Evolutionary conservation across 2,329 filamentous ascomycete species (phyloP).

Genomic region (Ascochyta rabiei): DNA sequence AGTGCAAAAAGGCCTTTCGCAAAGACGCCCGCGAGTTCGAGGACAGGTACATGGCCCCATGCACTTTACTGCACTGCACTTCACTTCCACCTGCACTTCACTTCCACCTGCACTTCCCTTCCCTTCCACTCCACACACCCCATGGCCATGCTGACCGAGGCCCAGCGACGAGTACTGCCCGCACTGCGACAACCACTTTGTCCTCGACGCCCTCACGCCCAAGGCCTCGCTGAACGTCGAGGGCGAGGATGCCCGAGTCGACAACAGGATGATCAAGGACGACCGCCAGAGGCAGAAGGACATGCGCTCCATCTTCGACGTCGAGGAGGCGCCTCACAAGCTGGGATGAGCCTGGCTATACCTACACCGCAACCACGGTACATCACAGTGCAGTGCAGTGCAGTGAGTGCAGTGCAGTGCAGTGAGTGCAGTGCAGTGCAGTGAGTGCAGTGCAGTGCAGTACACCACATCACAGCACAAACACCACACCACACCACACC

Average conservation of each 20-base stretch:
- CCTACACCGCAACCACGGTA: background rate
- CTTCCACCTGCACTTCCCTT: too few relatives aligned
- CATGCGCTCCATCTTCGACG: slow-evolving; percentile 73
- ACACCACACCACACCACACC: background rate
- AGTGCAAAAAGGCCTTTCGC: slow-evolving; percentile 97
- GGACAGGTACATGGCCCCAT: slow-evolving; percentile 67
- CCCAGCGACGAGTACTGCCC: slow-evolving; percentile 93
- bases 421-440: too few relatives aligned
- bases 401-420: too few relatives aligned
- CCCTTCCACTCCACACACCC: too few relatives aligned
- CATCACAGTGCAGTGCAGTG: too few relatives aligned
- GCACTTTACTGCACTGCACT: too few relatives aligned
- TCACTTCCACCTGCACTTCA: too few relatives aligned
- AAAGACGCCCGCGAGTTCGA: slow-evolving; percentile 93
- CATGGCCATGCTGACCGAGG: slow-evolving; percentile 14
- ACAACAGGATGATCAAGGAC: slow-evolving; percentile 86
- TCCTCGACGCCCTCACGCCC: slow-evolving; percentile 85
- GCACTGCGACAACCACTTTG: slow-evolving; percentile 98
- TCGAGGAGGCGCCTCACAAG: slow-evolving; percentile 74
- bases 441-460: too few relatives aligned
- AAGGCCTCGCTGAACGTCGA: slow-evolving; percentile 85
- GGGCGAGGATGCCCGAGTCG: slow-evolving; percentile 85
- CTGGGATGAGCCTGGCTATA: slow-evolving; percentile 64
- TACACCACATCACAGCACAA: slow-evolving; percentile 3
- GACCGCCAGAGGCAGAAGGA: slow-evolving; percentile 71